Base-by-base conservation (phyloP, 306 rosid species). In the Begonia loranthoides region DNA sequence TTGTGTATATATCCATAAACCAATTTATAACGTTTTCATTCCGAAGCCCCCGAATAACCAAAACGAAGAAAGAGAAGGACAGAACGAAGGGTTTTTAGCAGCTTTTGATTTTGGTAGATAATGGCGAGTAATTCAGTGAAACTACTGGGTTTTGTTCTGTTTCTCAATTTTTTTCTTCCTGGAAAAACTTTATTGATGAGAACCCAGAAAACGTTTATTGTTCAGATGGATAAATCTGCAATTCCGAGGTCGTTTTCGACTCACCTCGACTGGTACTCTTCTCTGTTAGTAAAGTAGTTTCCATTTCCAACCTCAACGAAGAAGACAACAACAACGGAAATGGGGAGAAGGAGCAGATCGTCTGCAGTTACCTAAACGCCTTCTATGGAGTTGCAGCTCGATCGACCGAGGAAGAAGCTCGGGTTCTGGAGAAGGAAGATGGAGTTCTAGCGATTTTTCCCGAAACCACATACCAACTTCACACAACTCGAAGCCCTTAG, bases 401-500 rank as follows among this genome's bases (percentile, higher is more conserved):
- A 15, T 51, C 85, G 52, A 90, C 66, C 52, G 54, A 55, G 63
- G 63, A 65, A 57, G 96, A 87, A 56, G 84, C 71, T 14, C 54
- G 54, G 50, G 69, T 34, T 56, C 80, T 87, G 2, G 79, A 78
- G 60, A 58, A 66, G 39, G 76, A 76, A 61, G 72, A 73, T 41
- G 84, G 75, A 17, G 87, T 87, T 24, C 41, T 80, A 54, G 83
- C 95, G 9, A 61, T 90, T 9, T 82, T 85, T 48, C 95, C 97
- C 4, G 96, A 87, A 9, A 70, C 64, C 3, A 83, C 67, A 64
- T 83, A 87, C 53, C 62, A 83, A 36, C 83, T 90, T 3, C 97
- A 90, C 72, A 90, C 97, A 2, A 90, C 95, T 11, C 70, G 97
- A 51, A 90, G 95, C 61, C 95, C 97, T 16, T 28, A 80, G 96